Evolutionary conservation across 331 rosid species (phyloP).

Genomic region (Pyracantha coccinea): DNA sequence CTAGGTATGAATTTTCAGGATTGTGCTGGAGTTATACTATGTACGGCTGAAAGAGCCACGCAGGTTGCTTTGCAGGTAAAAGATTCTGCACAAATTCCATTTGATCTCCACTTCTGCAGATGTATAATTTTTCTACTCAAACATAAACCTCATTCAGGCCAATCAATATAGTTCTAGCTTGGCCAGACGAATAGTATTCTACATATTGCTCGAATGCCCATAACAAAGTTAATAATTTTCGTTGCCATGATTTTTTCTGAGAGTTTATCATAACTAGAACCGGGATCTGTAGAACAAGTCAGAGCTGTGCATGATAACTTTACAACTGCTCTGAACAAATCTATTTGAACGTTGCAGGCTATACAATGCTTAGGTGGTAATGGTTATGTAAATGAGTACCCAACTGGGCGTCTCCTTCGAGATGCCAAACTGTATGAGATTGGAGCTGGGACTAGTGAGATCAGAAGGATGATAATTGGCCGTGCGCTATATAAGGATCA

Average conservation of each 20-base stretch:
- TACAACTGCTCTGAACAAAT: not conserved
- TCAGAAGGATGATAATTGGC: constrained; percentile 26
- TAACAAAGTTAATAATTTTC: not conserved
- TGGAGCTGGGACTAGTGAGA: constrained; percentile 86
- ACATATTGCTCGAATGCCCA: not conserved
- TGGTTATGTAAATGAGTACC: constrained; percentile 91
- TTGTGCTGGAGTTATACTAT: constrained; percentile 90
- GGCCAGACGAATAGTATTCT: not conserved
- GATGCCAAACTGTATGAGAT: constrained; percentile 87
- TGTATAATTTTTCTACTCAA: not conserved
- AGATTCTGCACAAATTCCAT: not conserved
- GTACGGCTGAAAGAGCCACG: constrained; percentile 91
- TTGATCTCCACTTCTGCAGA: not conserved
- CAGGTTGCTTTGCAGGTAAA: constrained; percentile 88
- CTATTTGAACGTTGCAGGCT: constrained; percentile 39
- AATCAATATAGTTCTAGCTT: not conserved
- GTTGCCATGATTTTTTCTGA: not conserved
- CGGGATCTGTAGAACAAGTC: not conserved
- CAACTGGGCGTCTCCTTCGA: constrained; percentile 79
- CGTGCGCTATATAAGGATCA: too few relatives aligned
- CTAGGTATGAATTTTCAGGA: constrained; percentile 45
- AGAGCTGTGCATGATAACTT: not conserved
- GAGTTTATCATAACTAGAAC: not conserved
- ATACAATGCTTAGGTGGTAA: constrained; percentile 94
- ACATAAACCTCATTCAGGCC: not conserved